Evolutionary conservation across 305 asterid genomes (phyloP).

Genomic region (Fraxinus angustifolia): DNA sequence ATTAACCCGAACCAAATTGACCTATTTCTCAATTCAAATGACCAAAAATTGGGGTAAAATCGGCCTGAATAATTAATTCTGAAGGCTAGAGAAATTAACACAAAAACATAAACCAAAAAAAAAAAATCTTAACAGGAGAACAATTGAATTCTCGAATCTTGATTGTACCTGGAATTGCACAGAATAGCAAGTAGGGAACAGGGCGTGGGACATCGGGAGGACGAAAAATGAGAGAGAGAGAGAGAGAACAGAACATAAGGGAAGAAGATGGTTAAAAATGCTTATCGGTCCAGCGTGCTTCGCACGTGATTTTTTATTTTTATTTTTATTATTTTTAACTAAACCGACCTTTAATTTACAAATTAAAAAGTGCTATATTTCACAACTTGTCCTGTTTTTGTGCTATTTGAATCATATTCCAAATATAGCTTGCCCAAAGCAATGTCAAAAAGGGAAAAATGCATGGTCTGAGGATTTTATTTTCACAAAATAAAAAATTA

Average conservation of each 20-base stretch:
- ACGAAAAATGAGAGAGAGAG: neutral
- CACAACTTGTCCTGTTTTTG: neutral
- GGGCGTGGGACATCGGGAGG: neutral
- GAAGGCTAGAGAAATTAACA: neutral
- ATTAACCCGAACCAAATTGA: neutral
- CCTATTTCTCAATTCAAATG: neutral
- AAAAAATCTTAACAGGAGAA: neutral
- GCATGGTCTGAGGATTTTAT: too few relatives aligned
- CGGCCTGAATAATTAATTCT: neutral
- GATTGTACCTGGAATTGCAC: conserved; percentile 18
- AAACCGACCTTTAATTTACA: neutral
- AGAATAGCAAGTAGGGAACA: conserved; percentile 16
- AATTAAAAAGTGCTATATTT: neutral
- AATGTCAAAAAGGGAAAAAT: neutral
- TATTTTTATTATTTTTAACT: neutral
- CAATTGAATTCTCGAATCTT: neutral
- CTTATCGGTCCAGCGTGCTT: neutral
- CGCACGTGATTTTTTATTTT: neutral
- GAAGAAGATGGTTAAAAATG: neutral
- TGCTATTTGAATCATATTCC: neutral
- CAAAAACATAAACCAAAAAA: neutral
- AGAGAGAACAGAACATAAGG: neutral
- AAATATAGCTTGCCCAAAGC: neutral
- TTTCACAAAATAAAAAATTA: too few relatives aligned
- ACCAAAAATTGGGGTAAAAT: neutral